Evolutionary conservation across 1,284 basidiomycete species (phyloP).

Genomic region (Mycosarcoma mackinlayi): DNA sequence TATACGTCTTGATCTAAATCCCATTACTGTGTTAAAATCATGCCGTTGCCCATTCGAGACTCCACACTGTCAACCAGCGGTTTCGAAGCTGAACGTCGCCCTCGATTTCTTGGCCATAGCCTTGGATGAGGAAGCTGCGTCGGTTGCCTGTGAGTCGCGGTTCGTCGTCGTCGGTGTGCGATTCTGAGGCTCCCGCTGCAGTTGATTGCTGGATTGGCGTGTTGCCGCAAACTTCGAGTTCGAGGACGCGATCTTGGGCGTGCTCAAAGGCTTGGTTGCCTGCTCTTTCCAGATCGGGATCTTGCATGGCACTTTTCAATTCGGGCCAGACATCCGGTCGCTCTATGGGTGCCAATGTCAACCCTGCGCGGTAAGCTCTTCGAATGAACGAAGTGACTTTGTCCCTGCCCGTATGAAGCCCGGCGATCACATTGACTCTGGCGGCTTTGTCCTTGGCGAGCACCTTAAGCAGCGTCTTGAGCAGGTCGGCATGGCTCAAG

Average conservation of each 20-base stretch:
- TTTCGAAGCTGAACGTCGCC: conserved; percentile 47
- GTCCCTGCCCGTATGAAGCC: conserved; percentile 63
- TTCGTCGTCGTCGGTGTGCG: conserved; percentile 16
- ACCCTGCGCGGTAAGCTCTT: conserved; percentile 39
- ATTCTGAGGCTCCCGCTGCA: not conserved
- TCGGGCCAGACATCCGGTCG: conserved; percentile 23
- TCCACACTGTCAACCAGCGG: conserved; percentile 53
- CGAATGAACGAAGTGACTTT: conserved; percentile 59
- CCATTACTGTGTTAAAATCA: conserved; percentile 19
- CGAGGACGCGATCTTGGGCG: conserved; percentile 42
- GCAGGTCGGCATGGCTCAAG: conserved; percentile 58
- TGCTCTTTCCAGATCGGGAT: conserved; percentile 16
- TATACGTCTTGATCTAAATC: not conserved
- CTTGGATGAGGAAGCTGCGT: conserved; percentile 35
- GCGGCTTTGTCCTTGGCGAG: conserved; percentile 29
- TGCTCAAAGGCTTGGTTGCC: conserved; percentile 29
- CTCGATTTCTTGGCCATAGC: conserved; percentile 34
- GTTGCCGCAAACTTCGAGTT: conserved; percentile 55
- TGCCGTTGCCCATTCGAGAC: conserved; percentile 26
- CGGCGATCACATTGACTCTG: conserved; percentile 61
- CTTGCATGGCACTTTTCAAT: not conserved
- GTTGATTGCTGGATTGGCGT: conserved; percentile 26
- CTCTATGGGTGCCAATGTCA: conserved; percentile 42
- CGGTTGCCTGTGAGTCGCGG: conserved; percentile 38
- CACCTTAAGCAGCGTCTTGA: conserved; percentile 49